phyloP scores from a whole-genome alignment of 495 filamentous ascomycete genomes.

The Podospora didyma region DNA sequence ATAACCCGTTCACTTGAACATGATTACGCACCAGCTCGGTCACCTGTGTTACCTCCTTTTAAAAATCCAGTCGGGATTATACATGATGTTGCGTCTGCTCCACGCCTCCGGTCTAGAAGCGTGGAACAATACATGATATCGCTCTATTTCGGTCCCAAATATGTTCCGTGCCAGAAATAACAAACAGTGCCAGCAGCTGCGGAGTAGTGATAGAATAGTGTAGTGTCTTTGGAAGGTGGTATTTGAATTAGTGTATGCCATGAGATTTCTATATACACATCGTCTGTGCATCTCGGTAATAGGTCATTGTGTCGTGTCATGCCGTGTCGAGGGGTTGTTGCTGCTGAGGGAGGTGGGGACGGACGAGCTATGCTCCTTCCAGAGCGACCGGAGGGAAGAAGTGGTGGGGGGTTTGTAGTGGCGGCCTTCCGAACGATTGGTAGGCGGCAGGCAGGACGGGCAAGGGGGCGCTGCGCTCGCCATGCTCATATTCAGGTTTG shows the following conservation, averaged over 20 bases:
- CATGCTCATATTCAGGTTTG: constrained; percentile 33
- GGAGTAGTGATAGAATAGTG: constrained; percentile 21
- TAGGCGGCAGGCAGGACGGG: constrained; percentile 3
- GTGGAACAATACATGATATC: constrained; percentile 30
- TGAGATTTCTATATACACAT: constrained; percentile 31
- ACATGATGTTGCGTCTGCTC: constrained; percentile 29
- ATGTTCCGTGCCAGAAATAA: constrained; percentile 14
- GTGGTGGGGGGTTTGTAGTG: constrained; percentile 10
- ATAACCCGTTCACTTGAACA: constrained; percentile 24
- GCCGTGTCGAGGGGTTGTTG: constrained; percentile 16
- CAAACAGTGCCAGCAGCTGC: constrained; percentile 21
- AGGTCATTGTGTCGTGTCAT: constrained; percentile 25
- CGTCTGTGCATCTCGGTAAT: constrained; percentile 26
- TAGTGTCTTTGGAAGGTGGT: constrained; percentile 25
- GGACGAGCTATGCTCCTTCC: constrained; percentile 13
- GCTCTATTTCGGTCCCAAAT: constrained; percentile 24
- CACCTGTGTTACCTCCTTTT: constrained; percentile 10
- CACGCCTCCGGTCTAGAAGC: constrained; percentile 20
- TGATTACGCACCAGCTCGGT: constrained; percentile 13
- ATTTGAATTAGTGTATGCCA: constrained; percentile 18
- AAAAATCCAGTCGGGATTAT: constrained; percentile 19
- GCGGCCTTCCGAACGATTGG: constrained; percentile 3
- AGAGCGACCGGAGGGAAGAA: constrained; percentile 8
- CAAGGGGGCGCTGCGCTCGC: constrained; percentile 11
- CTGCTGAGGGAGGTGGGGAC: constrained; percentile 13